Base-by-base conservation (phyloP, 2,329 filamentous ascomycete genomes). In the Aureobasidium subglaciale region DNA sequence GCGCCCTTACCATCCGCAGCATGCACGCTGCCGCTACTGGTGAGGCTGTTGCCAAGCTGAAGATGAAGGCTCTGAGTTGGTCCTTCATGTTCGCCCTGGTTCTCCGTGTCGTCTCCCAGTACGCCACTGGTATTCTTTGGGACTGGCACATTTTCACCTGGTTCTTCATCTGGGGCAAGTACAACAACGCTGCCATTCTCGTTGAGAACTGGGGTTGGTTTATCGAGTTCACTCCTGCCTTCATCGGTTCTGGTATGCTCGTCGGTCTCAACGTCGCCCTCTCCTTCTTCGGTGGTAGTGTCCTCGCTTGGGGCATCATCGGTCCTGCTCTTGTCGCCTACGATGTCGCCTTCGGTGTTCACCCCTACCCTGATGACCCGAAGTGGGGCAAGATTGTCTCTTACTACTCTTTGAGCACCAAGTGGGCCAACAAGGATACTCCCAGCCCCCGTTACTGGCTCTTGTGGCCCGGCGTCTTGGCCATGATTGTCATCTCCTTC, bases 181-280 rank as follows among this genome's bases (percentile, higher is more conserved):
- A 79, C 66, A 73, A 67, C 16, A 79, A 75, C 59, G 65, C 65
- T 16, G 78, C 77, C 0, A 70, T 81, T 38, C 70, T 72, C 43
- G 73, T 79, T 24, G 79, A 83, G 65, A 81, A 76, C 65, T 84
- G 81, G 81, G 78, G 78, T 5, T 84, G 80, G 80, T 73, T 78
- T 60, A 70, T 82, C 38, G 80, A 83, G 60, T 75, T 75, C 59
- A 83, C 80, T 0, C 80, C 80, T 0, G 81, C 81, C 29, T 83
- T 84, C 67, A 80, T 83, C 59, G 81, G 80, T 2, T 75, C 74
- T 37, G 79, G 79, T 46, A 78, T 82, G 67, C 72, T 82, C 29
- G 78, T 81, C 60, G 79, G 79, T 57, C 67, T 81, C 58, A 82
- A 82, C 64, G 74, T 78, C 16, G 77, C 79, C n/a, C 62, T 80